Evolutionary conservation across 2,329 filamentous ascomycete species (phyloP), one percentile per base, ranked within the genome.

Genomic region (Zymoseptoria tritici): DNA sequence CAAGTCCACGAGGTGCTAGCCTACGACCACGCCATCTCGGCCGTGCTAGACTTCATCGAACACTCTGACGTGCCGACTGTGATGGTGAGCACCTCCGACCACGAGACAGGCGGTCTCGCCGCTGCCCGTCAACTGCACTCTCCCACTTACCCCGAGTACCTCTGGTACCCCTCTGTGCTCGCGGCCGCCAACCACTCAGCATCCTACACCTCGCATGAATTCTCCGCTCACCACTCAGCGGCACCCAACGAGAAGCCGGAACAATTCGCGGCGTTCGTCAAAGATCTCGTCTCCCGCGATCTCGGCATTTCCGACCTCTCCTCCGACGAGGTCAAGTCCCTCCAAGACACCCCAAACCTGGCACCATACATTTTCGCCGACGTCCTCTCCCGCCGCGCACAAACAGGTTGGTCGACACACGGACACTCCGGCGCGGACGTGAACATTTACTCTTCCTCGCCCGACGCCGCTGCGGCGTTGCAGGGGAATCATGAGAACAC

Each of bases 401-500:
- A 96, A 71, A 84, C 96, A 51, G 95, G 94, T 13, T 99, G 94
- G 94, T 87, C 84, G 64, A 96, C 92, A 0, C 93, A 97, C 73
- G 94, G 94, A 26, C 94, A 99, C 61, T 70, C 71, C 71, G 94
- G 88, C 56, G 91, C 94, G 7, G 94, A 99, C 72, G 94, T 99
- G 54, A 99, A 99, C 74, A 90, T 99, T 66, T 99, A 97, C 77
- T 88, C 89, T 56, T 92, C 89, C 0, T 86, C 89, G 3, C 80
- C 83, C 0, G 80, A 83, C 46, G 77, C 79, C 29, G 83, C 86
- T 0, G 81, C 83, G 51, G 79, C 81, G 13, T 80, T 96, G 6
- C 78, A 84, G 2, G 93, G 93, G 7, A 97, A 97, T 73, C 87
- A 95, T 57, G 94, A 99, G 79, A 99, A 99, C 72, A 97, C 87